These are phyloP conservation scores for Raphanus raphanistrum DNA, from an alignment of 345 rosid genomes.

Conservation along the genomic window DNA sequence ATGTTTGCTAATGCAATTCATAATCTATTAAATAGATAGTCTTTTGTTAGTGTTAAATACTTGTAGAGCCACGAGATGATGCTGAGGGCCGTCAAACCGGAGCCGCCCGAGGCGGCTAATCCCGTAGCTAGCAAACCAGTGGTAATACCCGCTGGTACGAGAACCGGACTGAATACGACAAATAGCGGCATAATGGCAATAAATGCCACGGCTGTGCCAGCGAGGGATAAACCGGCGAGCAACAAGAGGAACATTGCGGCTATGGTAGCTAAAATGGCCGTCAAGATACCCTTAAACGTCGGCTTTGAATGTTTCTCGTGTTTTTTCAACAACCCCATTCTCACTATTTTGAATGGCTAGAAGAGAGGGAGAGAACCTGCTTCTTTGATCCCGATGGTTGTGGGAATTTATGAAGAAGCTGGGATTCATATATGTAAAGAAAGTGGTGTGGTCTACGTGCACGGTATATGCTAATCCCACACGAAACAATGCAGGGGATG, in stretches of 20 bases:
- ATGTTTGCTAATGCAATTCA: too few relatives aligned
- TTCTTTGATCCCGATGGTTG: conserved; percentile 15
- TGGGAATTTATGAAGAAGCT: conserved; percentile 9
- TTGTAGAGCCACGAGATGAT: conserved; percentile 65
- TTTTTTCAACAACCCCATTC: neutral
- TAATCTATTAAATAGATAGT: neutral
- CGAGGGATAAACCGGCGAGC: conserved; percentile 62
- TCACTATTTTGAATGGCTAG: neutral
- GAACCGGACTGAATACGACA: conserved; percentile 72
- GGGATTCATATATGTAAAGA: neutral
- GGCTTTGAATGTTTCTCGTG: neutral
- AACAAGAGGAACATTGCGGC: conserved; percentile 66
- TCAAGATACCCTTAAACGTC: conserved; percentile 1
- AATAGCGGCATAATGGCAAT: conserved; percentile 64
- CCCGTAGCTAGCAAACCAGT: conserved; percentile 46
- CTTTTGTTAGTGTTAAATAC: conserved; percentile 32
- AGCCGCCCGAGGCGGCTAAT: conserved; percentile 61
- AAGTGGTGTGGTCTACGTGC: conserved; percentile 20
- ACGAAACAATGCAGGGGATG: neutral
- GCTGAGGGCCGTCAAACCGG: conserved; percentile 51
- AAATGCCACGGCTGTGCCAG: conserved; percentile 58
- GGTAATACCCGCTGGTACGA: conserved; percentile 67
- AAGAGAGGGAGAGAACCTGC: neutral
- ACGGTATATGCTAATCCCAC: conserved; percentile 22
- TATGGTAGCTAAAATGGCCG: conserved; percentile 36